Base-by-base conservation (phyloP, 768 basidiomycete species). In the Termitomyces eurrhizus region DNA sequence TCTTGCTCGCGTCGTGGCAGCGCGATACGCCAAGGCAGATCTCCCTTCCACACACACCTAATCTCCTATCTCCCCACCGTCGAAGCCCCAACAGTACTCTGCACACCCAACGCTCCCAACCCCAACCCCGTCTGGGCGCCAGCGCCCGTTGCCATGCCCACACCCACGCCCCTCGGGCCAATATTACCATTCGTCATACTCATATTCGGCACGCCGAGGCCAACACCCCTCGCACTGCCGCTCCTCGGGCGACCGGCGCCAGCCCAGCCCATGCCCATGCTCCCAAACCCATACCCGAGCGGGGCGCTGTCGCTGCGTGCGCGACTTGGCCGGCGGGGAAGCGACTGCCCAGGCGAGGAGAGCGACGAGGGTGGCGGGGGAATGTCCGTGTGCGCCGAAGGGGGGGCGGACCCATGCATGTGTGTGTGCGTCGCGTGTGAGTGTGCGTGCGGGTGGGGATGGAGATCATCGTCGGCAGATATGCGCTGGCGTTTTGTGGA, bases 231-330 rank as follows among this genome's bases (percentile, higher is more conserved):
- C 56, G 66, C 80, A 64, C 81, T 83, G 41, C 82, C 82, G 60
- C 82, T 84, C 66, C 82, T 73, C 54, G 82, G 82, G 35, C 81
- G 61, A 13, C 67, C 67, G 57, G 9, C 18, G 5, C 39, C 57
- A 6, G 29, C 39, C 48, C 57, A 29, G 12, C 52, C 39, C 57
- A 67, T 61, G 48, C 63, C 39, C 39, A 50, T 58, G 12, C 59
- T 37, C 3, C 52, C 58, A 7, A 53, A 39, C 16, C 51, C 45
- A 24, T 86, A 85, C 46, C 86, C 86, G 37, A 89, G 71, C 42
- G 88, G 88, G 18, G 88, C 84, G 36, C 83, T 84, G 66, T 89
- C 87, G 66, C 86, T 88, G 66, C 87, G 73, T 36, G 86, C 86
- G n/a, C 87, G 78, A 55, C 79, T 77, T 52, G 76, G 68, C 1